Percentiles rank a stretch among this genome's conserved stretches.
These are phyloP conservation scores for Aspergillus haitiensis DNA, from an alignment of 495 filamentous ascomycete species.

Conservation along the genomic window DNA sequence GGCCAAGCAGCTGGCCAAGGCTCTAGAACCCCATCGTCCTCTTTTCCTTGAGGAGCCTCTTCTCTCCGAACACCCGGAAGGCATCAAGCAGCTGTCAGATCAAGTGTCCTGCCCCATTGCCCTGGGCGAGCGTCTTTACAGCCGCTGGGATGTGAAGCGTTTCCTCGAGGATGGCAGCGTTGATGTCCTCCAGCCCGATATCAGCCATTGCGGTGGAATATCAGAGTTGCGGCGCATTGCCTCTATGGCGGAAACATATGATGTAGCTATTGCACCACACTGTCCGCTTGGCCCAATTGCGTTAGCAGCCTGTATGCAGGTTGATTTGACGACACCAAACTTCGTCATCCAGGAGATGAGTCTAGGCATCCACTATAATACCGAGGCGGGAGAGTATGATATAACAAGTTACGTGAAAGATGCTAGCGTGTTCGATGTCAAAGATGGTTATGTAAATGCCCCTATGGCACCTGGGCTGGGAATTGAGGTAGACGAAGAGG, in stretches of 20 bases:
- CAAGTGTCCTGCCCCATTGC: conserved; percentile 68
- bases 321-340: conserved; percentile 63
- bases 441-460: conserved; percentile 65
- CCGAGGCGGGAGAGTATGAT: conserved; percentile 59
- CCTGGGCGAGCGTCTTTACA: conserved; percentile 73
- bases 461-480: conserved; percentile 65
- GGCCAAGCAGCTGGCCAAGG: conserved; percentile 74
- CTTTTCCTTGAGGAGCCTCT: conserved; percentile 83
- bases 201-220: conserved; percentile 74
- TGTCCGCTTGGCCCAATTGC: conserved; percentile 77
- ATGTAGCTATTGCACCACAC: conserved; percentile 75
- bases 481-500: conserved; percentile 72
- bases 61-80: conserved; percentile 68
- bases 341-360: conserved; percentile 84
- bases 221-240: conserved; percentile 72
- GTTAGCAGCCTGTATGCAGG: conserved; percentile 70
- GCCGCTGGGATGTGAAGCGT: conserved; percentile 72
- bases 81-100: conserved; percentile 63
- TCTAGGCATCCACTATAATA: conserved; percentile 77
- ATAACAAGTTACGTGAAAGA: conserved; percentile 67
- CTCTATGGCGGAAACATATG: conserved; percentile 73
- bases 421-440: conserved; percentile 60
- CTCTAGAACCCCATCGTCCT: conserved; percentile 67
- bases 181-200: conserved; percentile 76
- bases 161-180: conserved; percentile 69